Base-by-base conservation (phyloP, 768 basidiomycete species). In the Lactarius akahatsu region DNA sequence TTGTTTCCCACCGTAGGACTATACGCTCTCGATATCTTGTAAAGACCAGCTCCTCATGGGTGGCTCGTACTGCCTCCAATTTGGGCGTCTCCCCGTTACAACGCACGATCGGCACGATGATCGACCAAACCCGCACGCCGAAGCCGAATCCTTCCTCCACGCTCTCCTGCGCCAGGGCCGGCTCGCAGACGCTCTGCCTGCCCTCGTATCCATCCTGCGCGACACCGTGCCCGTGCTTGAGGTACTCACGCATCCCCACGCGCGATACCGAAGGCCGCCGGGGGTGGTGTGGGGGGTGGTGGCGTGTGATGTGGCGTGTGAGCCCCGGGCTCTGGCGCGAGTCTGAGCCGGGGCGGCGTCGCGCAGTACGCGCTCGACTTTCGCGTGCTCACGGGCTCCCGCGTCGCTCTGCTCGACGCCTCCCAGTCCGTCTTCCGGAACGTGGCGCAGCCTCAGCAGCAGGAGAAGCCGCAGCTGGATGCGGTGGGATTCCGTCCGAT, bases 201-300 rank as follows among this genome's bases (percentile, higher is more conserved):
- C 83, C 43, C 80, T 92, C 26, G 87, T 92, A 32, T 82, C 81
- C 26, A 77, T 93, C 36, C 79, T 96, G 18, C 82, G 91, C 41
- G 85, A 90, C 68, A 94, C 92, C 0, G 77, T 96, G 7, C 91
- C 93, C 0, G 85, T 95, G 56, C 87, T 88, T 9, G 81, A 85
- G 8, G 88, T 89, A 73, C 79, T 94, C 10, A 89, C 93, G 77
- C 47, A 83, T 86, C 63, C 73, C 73, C 26, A 52, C 69, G 67
- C 2, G 72, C 74, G 56, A 36, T 89, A 73, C 84, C 89, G 5
- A 94, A 93, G 77, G 85, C 88, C 15, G 86, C 88, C 59, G 89
- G n/a, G n/a, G n/a, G n/a, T n/a, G n/a, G n/a, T n/a, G n/a, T n/a
- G n/a, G n/a, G n/a, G n/a, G 89, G 3, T 94, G 92, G 92, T 94